phyloP scores from a whole-genome alignment of 306 rosid genomes.

The Argentina anserina region DNA sequence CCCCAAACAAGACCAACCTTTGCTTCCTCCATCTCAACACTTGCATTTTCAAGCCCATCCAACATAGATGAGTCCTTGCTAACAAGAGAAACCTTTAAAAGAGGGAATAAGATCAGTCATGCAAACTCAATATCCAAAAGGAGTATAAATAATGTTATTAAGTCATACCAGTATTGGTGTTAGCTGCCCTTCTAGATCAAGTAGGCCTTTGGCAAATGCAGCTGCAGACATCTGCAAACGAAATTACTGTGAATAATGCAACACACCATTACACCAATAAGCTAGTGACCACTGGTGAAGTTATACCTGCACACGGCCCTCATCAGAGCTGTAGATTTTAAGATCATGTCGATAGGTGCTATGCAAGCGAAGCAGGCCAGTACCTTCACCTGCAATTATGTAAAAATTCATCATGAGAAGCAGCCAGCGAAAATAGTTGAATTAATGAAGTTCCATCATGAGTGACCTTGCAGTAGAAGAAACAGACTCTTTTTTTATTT shows the following conservation, averaged over 20 bases:
- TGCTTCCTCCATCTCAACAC: conserved; percentile 87
- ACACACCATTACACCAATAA: conserved; percentile 5
- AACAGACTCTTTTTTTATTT: background rate
- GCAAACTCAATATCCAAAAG: conserved; percentile 22
- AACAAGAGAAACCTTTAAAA: conserved; percentile 84
- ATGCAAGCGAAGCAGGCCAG: conserved; percentile 95
- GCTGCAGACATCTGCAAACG: conserved; percentile 97
- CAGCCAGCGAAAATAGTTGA: background rate
- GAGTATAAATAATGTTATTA: conserved; percentile 20
- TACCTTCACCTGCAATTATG: conserved; percentile 81
- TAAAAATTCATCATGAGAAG: conserved; percentile 22
- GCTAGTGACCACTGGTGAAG: background rate
- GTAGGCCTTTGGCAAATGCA: conserved; percentile 99
- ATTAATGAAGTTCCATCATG: background rate
- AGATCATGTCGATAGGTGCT: conserved; percentile 98
- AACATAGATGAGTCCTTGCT: conserved; percentile 98
- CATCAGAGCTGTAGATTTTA: conserved; percentile 97
- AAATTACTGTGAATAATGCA: conserved; percentile 19
- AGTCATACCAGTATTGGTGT: conserved; percentile 91
- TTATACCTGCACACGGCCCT: conserved; percentile 98
- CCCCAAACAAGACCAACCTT: conserved; percentile 48
- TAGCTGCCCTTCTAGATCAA: conserved; percentile 92
- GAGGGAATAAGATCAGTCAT: conserved; percentile 32
- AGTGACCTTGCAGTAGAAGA: background rate
- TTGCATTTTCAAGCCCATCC: conserved; percentile 99